Conservation (phyloP, 2,329 filamentous ascomycete genomes). For the Davidsoniella neocaledoniae region DNA sequence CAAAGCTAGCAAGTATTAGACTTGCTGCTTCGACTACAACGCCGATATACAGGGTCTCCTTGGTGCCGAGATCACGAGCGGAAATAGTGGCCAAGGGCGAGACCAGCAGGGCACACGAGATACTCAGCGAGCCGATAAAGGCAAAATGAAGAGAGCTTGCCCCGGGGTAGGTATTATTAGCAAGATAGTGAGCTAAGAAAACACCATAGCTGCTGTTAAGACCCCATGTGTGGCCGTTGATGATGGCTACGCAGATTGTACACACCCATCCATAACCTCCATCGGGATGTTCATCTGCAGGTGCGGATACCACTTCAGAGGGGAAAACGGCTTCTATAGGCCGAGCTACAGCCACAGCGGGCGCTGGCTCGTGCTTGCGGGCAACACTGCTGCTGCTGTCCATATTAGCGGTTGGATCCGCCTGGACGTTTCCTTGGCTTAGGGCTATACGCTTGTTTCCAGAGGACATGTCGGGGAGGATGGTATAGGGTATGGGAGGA, state of each 20-base stretch:
- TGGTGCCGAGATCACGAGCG: constrained; percentile 46
- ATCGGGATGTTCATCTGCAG: constrained; percentile 27
- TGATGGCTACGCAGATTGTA: constrained; percentile 21
- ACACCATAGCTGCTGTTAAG: constrained; percentile 39
- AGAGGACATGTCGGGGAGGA: not conserved
- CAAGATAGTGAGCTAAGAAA: constrained; percentile 40
- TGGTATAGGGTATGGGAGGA: not conserved
- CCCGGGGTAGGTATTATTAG: constrained; percentile 42
- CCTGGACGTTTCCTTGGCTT: too few species aligned
- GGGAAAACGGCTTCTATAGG: not conserved
- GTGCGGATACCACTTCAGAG: too few species aligned
- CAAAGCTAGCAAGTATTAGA: constrained; percentile 55
- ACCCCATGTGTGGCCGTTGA: constrained; percentile 61
- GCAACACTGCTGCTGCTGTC: not conserved
- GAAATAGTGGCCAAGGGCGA: constrained; percentile 50
- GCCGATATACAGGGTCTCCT: constrained; percentile 45
- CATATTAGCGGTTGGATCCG: not conserved
- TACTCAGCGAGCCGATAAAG: constrained; percentile 44
- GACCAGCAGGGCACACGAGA: constrained; percentile 38
- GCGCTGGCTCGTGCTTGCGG: not conserved
- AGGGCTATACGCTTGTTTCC: not conserved
- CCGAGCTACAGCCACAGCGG: not conserved
- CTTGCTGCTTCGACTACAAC: constrained; percentile 45
- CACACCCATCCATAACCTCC: constrained; percentile 41
- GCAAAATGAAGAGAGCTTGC: constrained; percentile 52